phyloP scores from a whole-genome alignment of 768 basidiomycete genomes.

The Pleurotus platypus region DNA sequence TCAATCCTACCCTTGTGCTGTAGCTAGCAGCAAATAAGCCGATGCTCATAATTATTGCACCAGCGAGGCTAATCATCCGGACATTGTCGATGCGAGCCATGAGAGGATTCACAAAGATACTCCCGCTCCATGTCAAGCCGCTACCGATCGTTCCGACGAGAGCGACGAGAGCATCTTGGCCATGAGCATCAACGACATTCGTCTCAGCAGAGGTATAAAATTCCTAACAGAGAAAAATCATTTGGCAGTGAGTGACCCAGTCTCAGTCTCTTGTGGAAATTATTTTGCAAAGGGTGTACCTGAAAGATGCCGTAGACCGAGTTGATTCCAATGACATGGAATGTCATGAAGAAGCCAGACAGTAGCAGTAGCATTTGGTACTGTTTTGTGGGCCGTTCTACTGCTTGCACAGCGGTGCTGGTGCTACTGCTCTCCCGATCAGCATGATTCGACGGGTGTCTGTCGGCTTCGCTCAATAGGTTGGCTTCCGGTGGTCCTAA shows the following conservation, averaged over 20 bases:
- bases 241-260: too few species aligned
- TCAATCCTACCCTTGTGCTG: conserved; percentile 24
- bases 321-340: conserved; percentile 42
- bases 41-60: conserved; percentile 36
- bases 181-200: conserved; percentile 29
- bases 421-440: too few species aligned
- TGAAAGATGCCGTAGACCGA: conserved; percentile 41
- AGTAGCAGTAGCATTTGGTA: conserved; percentile 34
- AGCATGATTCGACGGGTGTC: too few species aligned
- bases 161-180: conserved; percentile 36
- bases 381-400: conserved; percentile 21
- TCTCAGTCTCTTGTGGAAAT: too few species aligned
- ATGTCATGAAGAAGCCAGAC: conserved; percentile 40
- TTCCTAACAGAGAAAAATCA: conserved; percentile 23
- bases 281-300: conserved; percentile 14
- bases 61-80: conserved; percentile 30
- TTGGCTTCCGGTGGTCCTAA: too few species aligned
- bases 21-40: conserved; percentile 39
- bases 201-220: conserved; percentile 36
- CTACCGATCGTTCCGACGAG: conserved; percentile 40
- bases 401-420: background rate
- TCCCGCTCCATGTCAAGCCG: conserved; percentile 43
- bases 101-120: conserved; percentile 38
- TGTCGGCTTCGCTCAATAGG: too few species aligned
- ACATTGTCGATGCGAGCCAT: conserved; percentile 29